These are phyloP conservation scores for Neoconidiobolus thromboides DNA, from an alignment of 371 early-diverging fungal genomes.

Conservation along the genomic window DNA sequence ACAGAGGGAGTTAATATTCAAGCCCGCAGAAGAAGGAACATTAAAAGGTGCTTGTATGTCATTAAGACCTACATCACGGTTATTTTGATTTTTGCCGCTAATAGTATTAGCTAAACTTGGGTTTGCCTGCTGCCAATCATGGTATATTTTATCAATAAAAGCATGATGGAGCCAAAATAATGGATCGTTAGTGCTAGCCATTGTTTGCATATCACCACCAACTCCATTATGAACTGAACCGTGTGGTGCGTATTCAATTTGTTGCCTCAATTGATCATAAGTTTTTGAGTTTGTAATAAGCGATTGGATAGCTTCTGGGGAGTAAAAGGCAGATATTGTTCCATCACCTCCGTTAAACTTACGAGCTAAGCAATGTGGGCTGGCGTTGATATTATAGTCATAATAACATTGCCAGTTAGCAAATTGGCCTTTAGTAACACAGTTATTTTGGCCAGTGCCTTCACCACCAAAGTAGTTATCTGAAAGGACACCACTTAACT, in stretches of 20 bases:
- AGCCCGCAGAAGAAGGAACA: neutral
- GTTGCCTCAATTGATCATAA: slow-evolving; percentile 16
- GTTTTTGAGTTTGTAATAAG: slow-evolving; percentile 9
- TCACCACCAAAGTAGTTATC: neutral
- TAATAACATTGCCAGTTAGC: neutral
- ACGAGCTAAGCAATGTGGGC: neutral
- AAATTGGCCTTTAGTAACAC: neutral
- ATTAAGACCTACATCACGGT: neutral
- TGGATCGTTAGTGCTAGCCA: slow-evolving; percentile 9
- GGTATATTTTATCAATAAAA: neutral
- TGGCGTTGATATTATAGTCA: neutral
- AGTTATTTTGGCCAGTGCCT: neutral
- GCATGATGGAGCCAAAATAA: slow-evolving; percentile 4
- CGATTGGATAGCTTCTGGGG: slow-evolving; percentile 9
- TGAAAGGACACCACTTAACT: slow-evolving; percentile 5
- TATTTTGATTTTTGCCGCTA: neutral
- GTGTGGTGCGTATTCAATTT: slow-evolving; percentile 23
- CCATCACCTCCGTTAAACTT: slow-evolving; percentile 4
- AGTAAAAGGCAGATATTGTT: slow-evolving; percentile 15
- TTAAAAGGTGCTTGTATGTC: neutral
- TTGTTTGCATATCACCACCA: slow-evolving; percentile 22
- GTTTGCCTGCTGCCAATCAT: neutral
- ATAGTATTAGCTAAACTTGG: neutral
- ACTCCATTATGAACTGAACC: slow-evolving; percentile 21
- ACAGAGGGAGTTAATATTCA: neutral